phyloP scores from a whole-genome alignment of 306 rosid species.

The Clitoria ternatea region DNA sequence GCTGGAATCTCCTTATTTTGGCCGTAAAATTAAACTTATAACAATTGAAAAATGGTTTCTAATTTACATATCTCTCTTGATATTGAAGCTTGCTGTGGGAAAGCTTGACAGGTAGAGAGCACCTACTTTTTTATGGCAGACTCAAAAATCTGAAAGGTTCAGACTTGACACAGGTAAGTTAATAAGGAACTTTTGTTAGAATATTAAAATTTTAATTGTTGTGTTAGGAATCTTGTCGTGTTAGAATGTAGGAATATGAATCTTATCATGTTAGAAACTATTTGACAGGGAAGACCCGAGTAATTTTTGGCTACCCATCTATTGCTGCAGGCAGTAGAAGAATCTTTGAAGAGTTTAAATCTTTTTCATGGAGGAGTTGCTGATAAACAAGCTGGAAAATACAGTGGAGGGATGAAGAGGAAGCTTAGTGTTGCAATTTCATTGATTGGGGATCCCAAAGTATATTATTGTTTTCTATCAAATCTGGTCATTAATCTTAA shows the following conservation, averaged over 20 bases:
- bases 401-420: conserved; percentile 94
- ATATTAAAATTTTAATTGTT: conserved; percentile 1
- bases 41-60: not conserved
- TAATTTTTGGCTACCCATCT: conserved; percentile 1
- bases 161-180: conserved; percentile 58
- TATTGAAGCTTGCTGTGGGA: conserved; percentile 77
- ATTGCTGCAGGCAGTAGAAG: conserved; percentile 75
- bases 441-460: conserved; percentile 78
- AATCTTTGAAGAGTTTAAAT: conserved; percentile 69
- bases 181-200: not conserved
- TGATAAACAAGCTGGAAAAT: conserved; percentile 67
- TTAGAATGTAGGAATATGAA: no score
- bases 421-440: conserved; percentile 90
- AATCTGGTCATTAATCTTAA: not conserved
- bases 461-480: conserved; percentile 33
- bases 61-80: not conserved
- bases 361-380: conserved; percentile 75
- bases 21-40: not conserved
- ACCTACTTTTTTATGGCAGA: conserved; percentile 88
- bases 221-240: not conserved
- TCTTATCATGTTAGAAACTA: no score
- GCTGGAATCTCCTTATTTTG: conserved; percentile 16
- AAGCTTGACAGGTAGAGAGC: conserved; percentile 84
- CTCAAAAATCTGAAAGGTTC: conserved; percentile 83
- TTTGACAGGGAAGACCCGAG: not conserved